phyloP scores from a whole-genome alignment of 805 yeast genomes.

The Scheffersomyces coipomensis region DNA sequence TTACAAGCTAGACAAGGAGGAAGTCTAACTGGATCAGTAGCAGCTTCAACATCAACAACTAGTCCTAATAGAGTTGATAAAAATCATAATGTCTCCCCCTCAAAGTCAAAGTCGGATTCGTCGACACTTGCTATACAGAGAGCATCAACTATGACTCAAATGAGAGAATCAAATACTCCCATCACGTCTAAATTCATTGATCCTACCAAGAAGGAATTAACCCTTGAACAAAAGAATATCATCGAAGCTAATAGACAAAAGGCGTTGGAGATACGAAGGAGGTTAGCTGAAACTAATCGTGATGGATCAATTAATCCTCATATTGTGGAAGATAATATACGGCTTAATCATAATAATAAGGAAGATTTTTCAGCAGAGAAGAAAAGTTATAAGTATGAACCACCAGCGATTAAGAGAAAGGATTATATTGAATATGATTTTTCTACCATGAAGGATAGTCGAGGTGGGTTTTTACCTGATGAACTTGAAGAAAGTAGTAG shows the following conservation, averaged over 20 bases:
- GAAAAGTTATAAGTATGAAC: conserved; percentile 14
- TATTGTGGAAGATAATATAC: conserved; percentile 5
- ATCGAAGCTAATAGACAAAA: conserved; percentile 53
- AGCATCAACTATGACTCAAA: conserved; percentile 3
- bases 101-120: conserved; percentile 2
- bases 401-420: conserved; percentile 46
- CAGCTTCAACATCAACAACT: no score
- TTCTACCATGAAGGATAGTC: conserved; percentile 82
- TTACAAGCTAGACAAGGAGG: conserved; percentile 41
- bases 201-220: conserved; percentile 22
- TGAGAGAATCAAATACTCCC: conserved; percentile 6
- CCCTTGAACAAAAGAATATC: conserved; percentile 48
- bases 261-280: conserved; percentile 47
- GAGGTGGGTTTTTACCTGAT: conserved; percentile 75
- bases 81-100: background rate
- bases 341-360: conserved; percentile 11
- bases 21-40: no score
- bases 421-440: conserved; percentile 86
- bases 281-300: conserved; percentile 23
- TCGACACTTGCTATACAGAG: conserved; percentile 2
- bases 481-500: conserved; percentile 10
- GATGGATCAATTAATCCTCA: conserved; percentile 26
- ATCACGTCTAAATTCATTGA: conserved; percentile 8
- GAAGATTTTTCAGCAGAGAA: conserved; percentile 6
- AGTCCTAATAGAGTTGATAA: background rate